phyloP scores from a whole-genome alignment of 352 stramenopile species.

The Peronospora destructor region DNA sequence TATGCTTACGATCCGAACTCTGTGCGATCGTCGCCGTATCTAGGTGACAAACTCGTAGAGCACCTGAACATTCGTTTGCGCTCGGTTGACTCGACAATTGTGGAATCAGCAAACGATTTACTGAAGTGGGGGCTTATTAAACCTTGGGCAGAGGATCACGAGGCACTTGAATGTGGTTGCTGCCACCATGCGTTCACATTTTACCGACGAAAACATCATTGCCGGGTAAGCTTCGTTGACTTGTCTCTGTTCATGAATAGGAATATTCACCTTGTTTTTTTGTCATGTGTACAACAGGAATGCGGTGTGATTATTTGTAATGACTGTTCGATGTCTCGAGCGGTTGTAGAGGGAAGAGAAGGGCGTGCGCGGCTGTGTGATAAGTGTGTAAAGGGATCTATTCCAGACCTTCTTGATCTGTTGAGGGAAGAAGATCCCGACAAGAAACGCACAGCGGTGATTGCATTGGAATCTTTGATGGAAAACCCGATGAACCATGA shows the following conservation, averaged over 20 bases:
- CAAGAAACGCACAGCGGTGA: slow-evolving; percentile 61
- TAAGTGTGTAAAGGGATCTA: slow-evolving; percentile 73
- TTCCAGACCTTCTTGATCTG: slow-evolving; percentile 60
- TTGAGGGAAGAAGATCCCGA: slow-evolving; percentile 46
- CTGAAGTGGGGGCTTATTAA: slow-evolving; percentile 85
- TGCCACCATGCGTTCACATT: slow-evolving; percentile 79
- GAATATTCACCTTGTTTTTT: slow-evolving; percentile 3
- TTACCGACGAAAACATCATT: slow-evolving; percentile 78
- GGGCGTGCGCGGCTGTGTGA: slow-evolving; percentile 78
- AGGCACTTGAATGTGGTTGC: slow-evolving; percentile 61
- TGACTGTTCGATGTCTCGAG: slow-evolving; percentile 80
- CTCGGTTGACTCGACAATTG: slow-evolving; percentile 47
- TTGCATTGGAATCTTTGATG: slow-evolving; percentile 79
- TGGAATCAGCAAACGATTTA: slow-evolving; percentile 80
- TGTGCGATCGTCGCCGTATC: slow-evolving; percentile 58
- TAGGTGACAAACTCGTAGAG: slow-evolving; percentile 76
- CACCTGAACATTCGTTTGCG: slow-evolving; percentile 74
- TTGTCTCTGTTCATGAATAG: not conserved
- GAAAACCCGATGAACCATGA: slow-evolving; percentile 82
- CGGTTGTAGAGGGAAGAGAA: slow-evolving; percentile 73
- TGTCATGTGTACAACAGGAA: slow-evolving; percentile 38
- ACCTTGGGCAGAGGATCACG: slow-evolving; percentile 83
- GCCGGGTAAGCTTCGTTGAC: slow-evolving; percentile 38
- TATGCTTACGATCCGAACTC: slow-evolving; percentile 57
- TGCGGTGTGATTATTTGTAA: slow-evolving; percentile 84